Evolutionary conservation across 257 asterid species (phyloP).

Genomic region (Dorcoceras hygrometricum): DNA sequence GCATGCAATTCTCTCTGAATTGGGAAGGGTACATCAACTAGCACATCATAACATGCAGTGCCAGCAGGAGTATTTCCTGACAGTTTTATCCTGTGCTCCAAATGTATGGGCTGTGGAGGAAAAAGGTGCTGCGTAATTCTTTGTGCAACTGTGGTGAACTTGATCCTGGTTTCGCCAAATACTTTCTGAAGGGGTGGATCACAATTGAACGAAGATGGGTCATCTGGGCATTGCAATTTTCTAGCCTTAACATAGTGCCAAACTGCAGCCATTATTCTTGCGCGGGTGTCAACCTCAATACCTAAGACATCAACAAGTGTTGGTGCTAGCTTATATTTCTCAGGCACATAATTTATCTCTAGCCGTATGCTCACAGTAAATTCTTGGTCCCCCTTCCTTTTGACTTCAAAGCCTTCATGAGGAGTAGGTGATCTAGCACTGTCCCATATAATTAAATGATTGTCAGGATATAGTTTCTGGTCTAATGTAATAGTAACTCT

Average conservation of each 20-base stretch:
- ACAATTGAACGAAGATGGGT: conserved; percentile 80
- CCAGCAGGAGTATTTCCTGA: conserved; percentile 86
- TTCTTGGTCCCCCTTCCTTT: conserved; percentile 93
- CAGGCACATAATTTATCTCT: conserved; percentile 90
- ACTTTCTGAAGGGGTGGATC: conserved; percentile 88
- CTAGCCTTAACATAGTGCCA: conserved; percentile 98
- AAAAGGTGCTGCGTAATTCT: conserved; percentile 70
- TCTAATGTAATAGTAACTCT: conserved; percentile 86
- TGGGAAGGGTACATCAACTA: conserved; percentile 89
- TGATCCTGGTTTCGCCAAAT: conserved; percentile 69
- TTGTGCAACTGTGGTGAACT: conserved; percentile 83
- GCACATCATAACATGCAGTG: conserved; percentile 86
- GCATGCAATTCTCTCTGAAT: conserved; percentile 87
- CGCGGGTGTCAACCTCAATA: conserved; percentile 87
- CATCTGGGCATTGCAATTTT: conserved; percentile 79
- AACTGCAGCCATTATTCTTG: conserved; percentile 82
- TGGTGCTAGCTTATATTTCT: conserved; percentile 77
- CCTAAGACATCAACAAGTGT: conserved; percentile 81
- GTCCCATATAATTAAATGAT: conserved; percentile 91
- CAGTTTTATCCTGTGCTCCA: conserved; percentile 87
- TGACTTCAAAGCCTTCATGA: conserved; percentile 98
- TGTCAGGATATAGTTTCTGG: conserved; percentile 84
- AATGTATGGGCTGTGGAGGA: conserved; percentile 89
- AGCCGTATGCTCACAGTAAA: conserved; percentile 71
- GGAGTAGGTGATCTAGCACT: conserved; percentile 78